Evolutionary conservation across 148 eudicot species (phyloP), one percentile per base, ranked within the genome.

Genomic region (Silene latifolia): DNA sequence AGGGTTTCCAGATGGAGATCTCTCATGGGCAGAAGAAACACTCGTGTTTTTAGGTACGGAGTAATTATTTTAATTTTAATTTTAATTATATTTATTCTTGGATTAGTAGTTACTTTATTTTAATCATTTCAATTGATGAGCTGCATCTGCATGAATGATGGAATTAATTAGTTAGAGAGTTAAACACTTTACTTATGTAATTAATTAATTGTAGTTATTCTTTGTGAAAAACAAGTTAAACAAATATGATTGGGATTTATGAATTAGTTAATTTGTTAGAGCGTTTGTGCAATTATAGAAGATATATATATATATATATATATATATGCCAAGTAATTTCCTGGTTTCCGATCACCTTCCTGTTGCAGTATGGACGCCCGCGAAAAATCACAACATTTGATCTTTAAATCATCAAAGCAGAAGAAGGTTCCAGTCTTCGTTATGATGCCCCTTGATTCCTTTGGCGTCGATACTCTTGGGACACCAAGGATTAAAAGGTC

Each of bases 371-470:
- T 88, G 89, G 91, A 88, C 84, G 88, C 85, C 15, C 83, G 77
- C 47, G 91, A 88, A 84, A 86, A 80, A 79, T 86, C 91, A 61
- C 83, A 80, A 73, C 84, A 84, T 27, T 62, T 77, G 53, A 79
- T 84, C 69, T 80, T 77, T 27, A 81, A 82, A 73, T 84, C 87
- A 70, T 85, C 86, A 21, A 86, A 78, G 65, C 89, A 88, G 72
- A 86, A 82, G 63, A 84, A 80, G 79, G 84, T 88, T 47, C 91
- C 91, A 3, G 82, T 88, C 64, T 88, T 80, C 70, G 87, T 88
- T 54, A 88, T 86, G 89, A 86, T 88, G 91, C 91, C 91, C 17
- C 65, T 86, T 56, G 91, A 88, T 72, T 84, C 86, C 56, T 78
- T 86, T 76, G 82, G 80, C 48, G 54, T 79, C 48, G 89, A 88